These are phyloP conservation scores for Penicillium coffeae DNA, from an alignment of 495 filamentous ascomycete species.

Conservation along the genomic window DNA sequence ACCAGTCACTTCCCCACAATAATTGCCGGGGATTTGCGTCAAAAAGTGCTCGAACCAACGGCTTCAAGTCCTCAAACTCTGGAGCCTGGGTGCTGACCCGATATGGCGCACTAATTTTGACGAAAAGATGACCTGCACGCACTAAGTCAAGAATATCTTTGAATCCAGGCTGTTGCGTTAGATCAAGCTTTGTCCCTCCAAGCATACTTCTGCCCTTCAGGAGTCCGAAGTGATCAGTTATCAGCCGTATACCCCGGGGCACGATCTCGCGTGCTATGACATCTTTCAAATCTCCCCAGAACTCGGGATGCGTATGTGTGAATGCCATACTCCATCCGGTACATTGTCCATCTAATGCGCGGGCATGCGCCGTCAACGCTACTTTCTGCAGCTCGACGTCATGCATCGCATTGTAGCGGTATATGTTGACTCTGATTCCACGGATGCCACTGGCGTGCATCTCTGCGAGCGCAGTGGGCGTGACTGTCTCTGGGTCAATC, in stretches of 20 bases:
- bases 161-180: constrained; percentile 16
- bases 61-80: constrained; percentile 16
- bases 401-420: constrained; percentile 23
- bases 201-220: constrained; percentile 20
- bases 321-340: constrained; percentile 26
- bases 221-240: constrained; percentile 26
- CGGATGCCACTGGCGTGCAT: constrained; percentile 19
- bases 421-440: constrained; percentile 24
- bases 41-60: constrained; percentile 16
- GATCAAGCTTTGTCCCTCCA: constrained; percentile 6
- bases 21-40: constrained; percentile 12
- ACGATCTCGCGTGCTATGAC: constrained; percentile 15
- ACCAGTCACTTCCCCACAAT: constrained; percentile 29
- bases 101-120: constrained; percentile 26
- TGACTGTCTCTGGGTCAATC: constrained; percentile 19
- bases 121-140: constrained; percentile 15
- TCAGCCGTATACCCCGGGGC: constrained; percentile 10
- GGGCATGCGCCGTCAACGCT: constrained; percentile 15
- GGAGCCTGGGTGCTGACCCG: constrained; percentile 17
- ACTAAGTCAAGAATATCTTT: constrained; percentile 18
- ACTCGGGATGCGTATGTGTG: constrained; percentile 23
- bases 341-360: constrained; percentile 4
- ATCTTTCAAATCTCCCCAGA: constrained; percentile 18
- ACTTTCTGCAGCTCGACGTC: constrained; percentile 19
- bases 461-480: constrained; percentile 9